phyloP scores from a whole-genome alignment of 2,329 filamentous ascomycete species.

The Metarhizium humberi region DNA sequence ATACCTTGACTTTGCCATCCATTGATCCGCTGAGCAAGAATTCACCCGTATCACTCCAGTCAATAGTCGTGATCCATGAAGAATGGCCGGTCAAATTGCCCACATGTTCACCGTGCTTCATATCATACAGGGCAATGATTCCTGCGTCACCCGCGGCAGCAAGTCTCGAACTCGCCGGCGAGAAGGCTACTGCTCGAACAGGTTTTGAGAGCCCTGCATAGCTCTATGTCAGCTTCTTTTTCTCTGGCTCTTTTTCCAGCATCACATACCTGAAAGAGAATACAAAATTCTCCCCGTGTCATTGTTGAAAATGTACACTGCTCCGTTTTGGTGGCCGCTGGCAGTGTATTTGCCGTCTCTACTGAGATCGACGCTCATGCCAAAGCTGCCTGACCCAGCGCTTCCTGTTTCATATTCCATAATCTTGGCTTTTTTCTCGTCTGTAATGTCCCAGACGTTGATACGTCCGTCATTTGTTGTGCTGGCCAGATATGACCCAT shows the following conservation, averaged over 20 bases:
- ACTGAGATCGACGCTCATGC: constrained; percentile 74
- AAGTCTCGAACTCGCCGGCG: constrained; percentile 71
- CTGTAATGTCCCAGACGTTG: constrained; percentile 72
- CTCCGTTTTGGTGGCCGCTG: constrained; percentile 86
- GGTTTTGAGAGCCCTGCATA: constrained; percentile 69
- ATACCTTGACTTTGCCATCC: constrained; percentile 92
- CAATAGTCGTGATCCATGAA: constrained; percentile 82
- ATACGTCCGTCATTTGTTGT: constrained; percentile 83
- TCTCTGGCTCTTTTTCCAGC: background rate
- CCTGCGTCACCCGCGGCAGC: constrained; percentile 85
- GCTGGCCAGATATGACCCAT: constrained; percentile 76
- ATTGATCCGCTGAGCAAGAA: constrained; percentile 81
- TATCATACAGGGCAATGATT: constrained; percentile 86
- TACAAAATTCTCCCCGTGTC: constrained; percentile 77
- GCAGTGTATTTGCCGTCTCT: constrained; percentile 77
- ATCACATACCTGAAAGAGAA: constrained; percentile 60
- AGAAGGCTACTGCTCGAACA: constrained; percentile 79
- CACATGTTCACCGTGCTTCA: constrained; percentile 84
- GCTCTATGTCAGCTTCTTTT: background rate
- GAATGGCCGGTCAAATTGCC: constrained; percentile 71
- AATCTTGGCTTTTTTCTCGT: constrained; percentile 52
- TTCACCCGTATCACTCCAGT: constrained; percentile 91
- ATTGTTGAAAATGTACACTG: constrained; percentile 92
- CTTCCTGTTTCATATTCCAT: constrained; percentile 72
- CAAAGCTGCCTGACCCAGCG: constrained; percentile 73